Conservation (phyloP, 1,284 basidiomycete species). For the Trichosporon sp. region DNA sequence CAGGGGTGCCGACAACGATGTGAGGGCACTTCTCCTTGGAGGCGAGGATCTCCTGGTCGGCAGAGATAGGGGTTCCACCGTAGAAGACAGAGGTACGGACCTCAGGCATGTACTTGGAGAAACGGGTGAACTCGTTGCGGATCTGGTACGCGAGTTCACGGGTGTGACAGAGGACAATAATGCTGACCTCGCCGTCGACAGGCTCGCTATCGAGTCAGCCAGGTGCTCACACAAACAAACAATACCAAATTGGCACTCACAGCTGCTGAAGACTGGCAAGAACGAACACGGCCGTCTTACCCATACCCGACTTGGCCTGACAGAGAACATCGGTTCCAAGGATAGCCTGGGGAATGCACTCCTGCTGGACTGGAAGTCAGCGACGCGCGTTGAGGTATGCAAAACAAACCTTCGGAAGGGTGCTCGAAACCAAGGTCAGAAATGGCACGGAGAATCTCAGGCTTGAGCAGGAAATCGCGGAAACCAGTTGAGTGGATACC, state of each 20-base stretch:
- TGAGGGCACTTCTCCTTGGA: conserved; percentile 98
- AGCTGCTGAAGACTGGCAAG: conserved; percentile 97
- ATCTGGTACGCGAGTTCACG: conserved; percentile 99
- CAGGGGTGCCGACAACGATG: conserved; percentile 97
- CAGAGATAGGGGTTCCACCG: conserved; percentile 91
- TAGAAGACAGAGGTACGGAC: conserved; percentile 97
- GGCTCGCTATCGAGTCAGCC: conserved; percentile 65
- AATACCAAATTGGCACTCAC: conserved; percentile 35
- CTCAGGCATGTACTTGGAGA: conserved; percentile 99
- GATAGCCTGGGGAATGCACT: conserved; percentile 99
- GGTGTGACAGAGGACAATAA: conserved; percentile 97
- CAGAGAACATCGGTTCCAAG: conserved; percentile 99
- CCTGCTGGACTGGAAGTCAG: conserved; percentile 82
- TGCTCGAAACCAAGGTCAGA: conserved; percentile 99
- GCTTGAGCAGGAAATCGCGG: conserved; percentile 95
- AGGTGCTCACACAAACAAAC: background rate
- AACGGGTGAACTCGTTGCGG: conserved; percentile 98
- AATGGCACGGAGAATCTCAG: conserved; percentile 94
- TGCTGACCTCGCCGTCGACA: conserved; percentile 95
- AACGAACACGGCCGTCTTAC: conserved; percentile 99
- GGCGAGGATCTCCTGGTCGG: conserved; percentile 91
- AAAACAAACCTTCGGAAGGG: conserved; percentile 89
- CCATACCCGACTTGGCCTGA: conserved; percentile 99
- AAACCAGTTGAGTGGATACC: conserved; percentile 96
- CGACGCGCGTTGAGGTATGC: background rate